Conservation (phyloP, 1,139 yeast species). For the Candida albicans region DNA sequence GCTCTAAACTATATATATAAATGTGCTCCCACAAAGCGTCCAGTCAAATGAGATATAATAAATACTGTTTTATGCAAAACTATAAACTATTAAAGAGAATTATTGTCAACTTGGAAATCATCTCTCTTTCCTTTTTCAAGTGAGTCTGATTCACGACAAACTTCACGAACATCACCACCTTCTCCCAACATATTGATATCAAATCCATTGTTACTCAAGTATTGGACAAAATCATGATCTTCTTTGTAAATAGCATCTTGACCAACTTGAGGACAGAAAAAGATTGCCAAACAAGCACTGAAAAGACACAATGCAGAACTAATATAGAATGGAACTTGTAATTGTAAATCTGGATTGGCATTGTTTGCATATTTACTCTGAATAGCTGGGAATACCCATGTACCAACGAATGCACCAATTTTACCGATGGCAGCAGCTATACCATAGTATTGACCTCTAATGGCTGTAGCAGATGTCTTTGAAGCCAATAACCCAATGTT, state of each 20-base stretch:
- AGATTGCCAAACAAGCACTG: constrained; percentile 66
- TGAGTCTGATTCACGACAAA: constrained; percentile 4
- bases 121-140: constrained; percentile 3
- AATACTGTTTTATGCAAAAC: too few relatives aligned
- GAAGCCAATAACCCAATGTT: constrained; percentile 86
- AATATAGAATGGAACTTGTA: constrained; percentile 79
- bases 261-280: constrained; percentile 76
- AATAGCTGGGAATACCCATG: constrained; percentile 80
- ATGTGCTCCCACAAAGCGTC: too few relatives aligned
- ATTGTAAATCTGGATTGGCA: constrained; percentile 41
- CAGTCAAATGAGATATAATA: too few relatives aligned
- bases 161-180: constrained; percentile 5
- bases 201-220: constrained; percentile 59
- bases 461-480: constrained; percentile 81
- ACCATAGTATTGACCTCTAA: constrained; percentile 90
- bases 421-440: constrained; percentile 90
- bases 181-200: constrained; percentile 52
- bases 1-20: too few relatives aligned
- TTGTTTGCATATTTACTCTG: constrained; percentile 40
- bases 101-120: not conserved
- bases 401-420: constrained; percentile 90
- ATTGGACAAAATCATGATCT: constrained; percentile 67
- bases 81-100: not conserved
- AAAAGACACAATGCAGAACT: constrained; percentile 75
- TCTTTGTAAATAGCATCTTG: constrained; percentile 81